Evolutionary conservation across 805 yeast genomes (phyloP).

Genomic region (Candida sithepensis): DNA sequence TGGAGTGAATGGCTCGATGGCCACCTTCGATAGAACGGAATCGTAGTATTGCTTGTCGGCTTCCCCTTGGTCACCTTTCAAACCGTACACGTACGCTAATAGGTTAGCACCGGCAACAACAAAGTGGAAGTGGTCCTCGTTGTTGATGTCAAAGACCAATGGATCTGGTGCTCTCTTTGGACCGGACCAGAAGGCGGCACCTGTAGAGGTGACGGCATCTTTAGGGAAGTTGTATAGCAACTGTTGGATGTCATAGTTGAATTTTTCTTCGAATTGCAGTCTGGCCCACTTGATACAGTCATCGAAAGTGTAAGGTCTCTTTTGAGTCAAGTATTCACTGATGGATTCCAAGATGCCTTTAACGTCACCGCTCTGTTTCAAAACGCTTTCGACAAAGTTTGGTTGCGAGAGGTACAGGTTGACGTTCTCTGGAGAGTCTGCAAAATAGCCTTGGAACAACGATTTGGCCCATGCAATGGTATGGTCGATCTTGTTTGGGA

Average conservation of each 20-base stretch:
- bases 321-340: constrained; percentile 58
- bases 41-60: constrained; percentile 47
- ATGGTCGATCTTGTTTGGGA: constrained; percentile 97
- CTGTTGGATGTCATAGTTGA: constrained; percentile 82
- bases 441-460: constrained; percentile 85
- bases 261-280: constrained; percentile 79
- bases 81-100: constrained; percentile 85
- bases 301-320: constrained; percentile 86
- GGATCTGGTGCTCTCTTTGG: constrained; percentile 95
- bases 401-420: constrained; percentile 89
- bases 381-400: constrained; percentile 83
- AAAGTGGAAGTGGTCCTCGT: constrained; percentile 77
- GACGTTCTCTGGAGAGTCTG: constrained; percentile 90
- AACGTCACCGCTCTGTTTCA: constrained; percentile 90
- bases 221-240: constrained; percentile 90
- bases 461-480: constrained; percentile 99
- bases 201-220: constrained; percentile 86
- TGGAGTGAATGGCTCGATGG: constrained; percentile 69
- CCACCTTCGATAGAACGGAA: constrained; percentile 47
- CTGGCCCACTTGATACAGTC: constrained; percentile 97
- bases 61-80: constrained; percentile 66
- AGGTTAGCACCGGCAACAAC: constrained; percentile 87
- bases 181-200: constrained; percentile 97
- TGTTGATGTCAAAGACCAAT: constrained; percentile 69
- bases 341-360: constrained; percentile 84